Conservation (phyloP, 306 rosid genomes). For the Arachis stenosperma region DNA sequence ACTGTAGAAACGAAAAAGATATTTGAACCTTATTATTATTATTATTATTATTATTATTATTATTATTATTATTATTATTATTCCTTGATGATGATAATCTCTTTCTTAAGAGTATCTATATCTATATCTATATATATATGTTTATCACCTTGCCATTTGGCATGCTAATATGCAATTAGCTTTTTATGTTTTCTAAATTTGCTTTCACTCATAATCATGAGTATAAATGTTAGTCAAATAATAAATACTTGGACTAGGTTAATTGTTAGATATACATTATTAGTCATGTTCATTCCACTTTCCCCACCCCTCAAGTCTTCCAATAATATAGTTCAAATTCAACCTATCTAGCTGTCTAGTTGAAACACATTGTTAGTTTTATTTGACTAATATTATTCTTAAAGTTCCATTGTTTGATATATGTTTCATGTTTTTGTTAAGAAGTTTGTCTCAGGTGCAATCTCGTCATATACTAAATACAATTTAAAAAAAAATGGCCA, state of each 20-base stretch:
- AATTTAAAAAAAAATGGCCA: no score
- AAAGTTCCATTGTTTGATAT: no score
- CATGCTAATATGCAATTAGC: constrained; percentile 26
- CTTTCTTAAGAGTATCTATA: no score
- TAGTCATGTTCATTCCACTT: constrained; percentile 17
- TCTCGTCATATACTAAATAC: no score
- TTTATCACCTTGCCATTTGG: constrained; percentile 38
- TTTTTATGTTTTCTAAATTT: background rate
- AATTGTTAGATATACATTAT: background rate
- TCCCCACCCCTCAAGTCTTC: background rate
- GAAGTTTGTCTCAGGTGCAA: no score
- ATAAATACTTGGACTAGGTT: constrained; percentile 27
- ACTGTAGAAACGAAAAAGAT: no score
- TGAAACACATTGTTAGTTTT: constrained; percentile 1
- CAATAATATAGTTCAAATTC: constrained; percentile 30
- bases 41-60: no score
- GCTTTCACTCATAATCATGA: constrained; percentile 18
- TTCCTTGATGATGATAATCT: no score
- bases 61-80: no score
- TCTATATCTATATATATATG: background rate
- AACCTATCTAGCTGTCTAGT: constrained; percentile 27
- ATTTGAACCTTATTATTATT: no score
- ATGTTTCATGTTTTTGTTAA: no score
- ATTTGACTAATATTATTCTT: no score
- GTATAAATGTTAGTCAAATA: background rate